Percentiles rank a stretch among this genome's conserved stretches.
Conservation (phyloP, 2,329 filamentous ascomycete genomes). For the Aspergillus terreus region DNA sequence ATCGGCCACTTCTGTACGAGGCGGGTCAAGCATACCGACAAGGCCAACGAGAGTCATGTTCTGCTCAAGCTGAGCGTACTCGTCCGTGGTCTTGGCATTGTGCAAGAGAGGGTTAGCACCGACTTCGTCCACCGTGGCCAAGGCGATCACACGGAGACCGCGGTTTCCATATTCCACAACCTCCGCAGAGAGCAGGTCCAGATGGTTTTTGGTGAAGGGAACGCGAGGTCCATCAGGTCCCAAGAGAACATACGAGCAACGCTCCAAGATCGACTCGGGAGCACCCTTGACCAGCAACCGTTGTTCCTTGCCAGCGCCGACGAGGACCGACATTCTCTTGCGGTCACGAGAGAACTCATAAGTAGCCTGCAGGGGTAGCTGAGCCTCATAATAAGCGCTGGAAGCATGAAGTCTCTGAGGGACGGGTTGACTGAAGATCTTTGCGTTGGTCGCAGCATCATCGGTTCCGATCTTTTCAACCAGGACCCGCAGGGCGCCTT, state of each 20-base stretch:
- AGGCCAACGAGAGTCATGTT: conserved; percentile 92
- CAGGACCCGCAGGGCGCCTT: conserved; percentile 84
- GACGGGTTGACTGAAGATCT: conserved; percentile 45
- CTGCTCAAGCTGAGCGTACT: conserved; percentile 86
- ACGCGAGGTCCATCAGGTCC: conserved; percentile 77
- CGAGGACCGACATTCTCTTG: conserved; percentile 98
- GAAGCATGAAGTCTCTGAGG: conserved; percentile 71
- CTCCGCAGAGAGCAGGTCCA: conserved; percentile 69
- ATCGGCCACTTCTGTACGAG: conserved; percentile 80
- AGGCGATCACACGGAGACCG: conserved; percentile 89
- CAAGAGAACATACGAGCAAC: conserved; percentile 77
- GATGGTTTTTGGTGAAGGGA: conserved; percentile 65
- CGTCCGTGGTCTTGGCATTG: conserved; percentile 73
- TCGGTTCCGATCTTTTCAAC: conserved; percentile 92
- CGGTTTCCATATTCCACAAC: conserved; percentile 86
- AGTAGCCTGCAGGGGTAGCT: conserved; percentile 71
- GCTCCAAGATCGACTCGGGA: conserved; percentile 88
- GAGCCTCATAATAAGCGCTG: conserved; percentile 78
- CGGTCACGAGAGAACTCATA: conserved; percentile 97
- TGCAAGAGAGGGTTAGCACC: conserved; percentile 65
- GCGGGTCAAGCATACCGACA: conserved; percentile 94
- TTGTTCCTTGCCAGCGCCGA: conserved; percentile 65
- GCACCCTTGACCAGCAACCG: conserved; percentile 94
- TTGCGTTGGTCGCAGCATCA: conserved; percentile 57
- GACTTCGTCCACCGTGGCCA: conserved; percentile 79